Evolutionary conservation across 108 stramenopile genomes (phyloP), one percentile per base, ranked within the genome.

Genomic region (Nannochloropsis gaditana): DNA sequence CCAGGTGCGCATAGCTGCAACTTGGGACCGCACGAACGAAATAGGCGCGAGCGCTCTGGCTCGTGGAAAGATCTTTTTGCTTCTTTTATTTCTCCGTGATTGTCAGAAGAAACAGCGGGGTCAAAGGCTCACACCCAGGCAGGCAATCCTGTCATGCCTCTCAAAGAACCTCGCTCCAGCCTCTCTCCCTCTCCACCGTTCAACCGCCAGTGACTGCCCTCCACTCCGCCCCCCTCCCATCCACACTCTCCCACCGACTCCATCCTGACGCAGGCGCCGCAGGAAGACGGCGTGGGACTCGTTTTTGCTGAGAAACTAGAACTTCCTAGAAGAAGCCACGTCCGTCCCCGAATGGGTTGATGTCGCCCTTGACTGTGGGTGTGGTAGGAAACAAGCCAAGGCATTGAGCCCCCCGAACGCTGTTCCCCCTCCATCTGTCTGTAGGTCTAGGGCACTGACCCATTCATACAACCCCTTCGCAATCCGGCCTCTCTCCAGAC

Each of bases 271-370:
- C 0, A 73, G 59, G n/a, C 19, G 59, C 4, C 19, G 4, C 19
- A 4, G 59, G 59, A 73, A 6, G 59, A 6, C 8, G n/a, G 59
- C 19, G 59, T 73, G 2, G 59, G 59, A 73, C 19, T n/a, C 19
- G 10, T 50, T 50, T 50, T 10, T 10, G 47, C 47, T 50, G 47
- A 15, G 47, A 50, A 81, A 41, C 17, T 19, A 73, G 59, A 15
- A 15, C 21, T 9, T 41, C n/a, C 50, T 84, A 84, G 84, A 84
- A 84, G 10, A 17, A 84, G 84, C 44, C 43, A 8, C 11, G 21
- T 19, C 44, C 84, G 9, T 80, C 84, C 31, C 79, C 85, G 83
- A 89, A 86, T 43, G 89, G 79, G 85, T 86, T 83, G 85, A 89
- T 86, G 79, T 86, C 82, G 43, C 85, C 85, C 19, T 50, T 50